Evolutionary conservation across 345 rosid species (phyloP), one percentile per base, ranked within the genome.

Genomic region (Lepidium didymum): DNA sequence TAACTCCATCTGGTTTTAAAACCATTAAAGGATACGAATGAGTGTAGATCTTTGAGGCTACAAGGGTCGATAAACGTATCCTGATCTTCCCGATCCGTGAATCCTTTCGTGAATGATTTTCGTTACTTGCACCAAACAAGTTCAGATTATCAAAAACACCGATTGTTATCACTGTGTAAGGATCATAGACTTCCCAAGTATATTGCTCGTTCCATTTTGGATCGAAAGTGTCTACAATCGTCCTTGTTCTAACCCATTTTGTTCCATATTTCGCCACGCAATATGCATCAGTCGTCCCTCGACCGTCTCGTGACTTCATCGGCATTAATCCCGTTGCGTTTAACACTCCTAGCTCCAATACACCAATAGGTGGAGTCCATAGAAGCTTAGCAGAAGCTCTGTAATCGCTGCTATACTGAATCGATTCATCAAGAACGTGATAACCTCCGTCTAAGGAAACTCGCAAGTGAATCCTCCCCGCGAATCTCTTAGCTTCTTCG

Each of bases 101-200:
- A 71, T 82, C 82, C 46, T n/a, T 61, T 1, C 21, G 13, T 6
- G 63, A 49, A 10, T 64, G 52, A 8, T 52, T 73, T 6, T 45
- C 29, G 14, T 52, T 65, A 38, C 75, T 42, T 2, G 45, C 12
- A 57, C 62, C 62, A 38, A 71, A 43, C 6, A 84, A 15, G 31
- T 77, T 81, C 52, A 57, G 37, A 46, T 79, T 84, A 64, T 84
- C 79, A 14, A 84, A 84, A 57, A 79, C 82, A 4, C 76, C 85
- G 2, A 84, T 54, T 4, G 82, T 81, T 11, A 81, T 43, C 3
- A 84, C 83, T 0, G 85, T 81, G 9, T 64, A 78, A 8, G 85
- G 87, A 75, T 84, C 85, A 68, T 79, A 84, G 42, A 84, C 85
- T 43, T 84, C 87, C 85, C 87, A 84, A 11, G 74, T 75, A 44